Evolutionary conservation across 176 grass and related monocot species (phyloP).

Genomic region (Oryza glumipatula): DNA sequence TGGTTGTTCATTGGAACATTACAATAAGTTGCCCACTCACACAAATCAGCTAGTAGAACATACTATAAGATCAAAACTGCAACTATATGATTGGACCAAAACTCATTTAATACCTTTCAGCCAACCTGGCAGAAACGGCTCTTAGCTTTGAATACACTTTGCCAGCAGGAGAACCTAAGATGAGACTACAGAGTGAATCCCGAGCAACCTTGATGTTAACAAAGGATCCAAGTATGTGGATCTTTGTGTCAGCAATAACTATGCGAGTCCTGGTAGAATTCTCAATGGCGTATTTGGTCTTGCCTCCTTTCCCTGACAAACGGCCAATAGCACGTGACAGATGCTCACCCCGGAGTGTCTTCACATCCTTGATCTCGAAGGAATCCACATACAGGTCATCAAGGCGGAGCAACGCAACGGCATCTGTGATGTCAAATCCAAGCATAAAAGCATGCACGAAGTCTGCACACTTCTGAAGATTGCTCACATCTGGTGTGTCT

Average conservation of each 20-base stretch:
- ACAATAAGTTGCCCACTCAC: conserved; percentile 5
- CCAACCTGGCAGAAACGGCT: conserved; percentile 75
- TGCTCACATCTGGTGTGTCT: conserved; percentile 86
- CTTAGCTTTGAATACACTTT: conserved; percentile 95
- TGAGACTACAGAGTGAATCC: conserved; percentile 92
- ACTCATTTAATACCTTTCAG: conserved; percentile 66
- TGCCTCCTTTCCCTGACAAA: conserved; percentile 88
- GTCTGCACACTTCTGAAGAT: conserved; percentile 82
- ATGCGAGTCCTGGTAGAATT: conserved; percentile 91
- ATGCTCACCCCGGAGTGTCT: conserved; percentile 88
- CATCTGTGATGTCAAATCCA: conserved; percentile 78
- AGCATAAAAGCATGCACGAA: conserved; percentile 95
- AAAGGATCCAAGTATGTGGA: conserved; percentile 94
- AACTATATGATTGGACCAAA: neutral
- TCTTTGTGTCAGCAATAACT: conserved; percentile 86
- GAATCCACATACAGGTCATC: conserved; percentile 91
- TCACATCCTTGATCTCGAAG: conserved; percentile 97
- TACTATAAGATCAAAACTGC: conserved; percentile 28
- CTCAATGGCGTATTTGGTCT: conserved; percentile 91
- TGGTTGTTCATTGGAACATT: conserved; percentile 8
- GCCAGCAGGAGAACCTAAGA: conserved; percentile 86
- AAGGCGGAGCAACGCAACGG: conserved; percentile 67
- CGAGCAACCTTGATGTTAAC: conserved; percentile 94
- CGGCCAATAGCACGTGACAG: conserved; percentile 87
- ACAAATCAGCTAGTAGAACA: conserved; percentile 32